Base-by-base conservation (phyloP, 805 yeast genomes). In the Metschnikowia dekortorum region DNA sequence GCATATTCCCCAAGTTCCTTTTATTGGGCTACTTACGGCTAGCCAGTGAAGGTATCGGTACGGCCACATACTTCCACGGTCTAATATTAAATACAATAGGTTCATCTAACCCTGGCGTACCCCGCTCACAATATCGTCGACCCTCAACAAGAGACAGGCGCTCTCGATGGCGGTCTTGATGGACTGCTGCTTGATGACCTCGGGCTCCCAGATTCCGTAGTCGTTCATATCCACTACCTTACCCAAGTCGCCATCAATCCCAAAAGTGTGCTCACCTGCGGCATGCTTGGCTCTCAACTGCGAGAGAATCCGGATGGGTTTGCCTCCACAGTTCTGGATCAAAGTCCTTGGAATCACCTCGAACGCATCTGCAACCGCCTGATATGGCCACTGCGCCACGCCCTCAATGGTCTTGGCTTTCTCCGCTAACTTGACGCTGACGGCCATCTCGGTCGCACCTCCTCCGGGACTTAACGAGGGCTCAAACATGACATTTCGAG, bases 381-480 rank as follows among this genome's bases (percentile, higher is more conserved):
- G 94, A 71, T 94, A 94, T 44, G 99, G 99, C 96, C 96, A 92
- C 73, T 94, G 99, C 52, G 87, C 91, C 51, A 92, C 86, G 54
- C 98, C 99, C 68, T 90, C 97, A 58, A 94, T 81, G 46, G 83
- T 78, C 74, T 90, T 92, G 45, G 98, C 97, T 72, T 82, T 85
- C 66, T 91, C 97, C 14, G 96, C 80, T 53, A 94, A 78, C 57
- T 78, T 82, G 31, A 94, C 97, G 52, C 92, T 79, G 37, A 94
- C 90, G 2, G 98, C 98, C 98, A 94, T 94, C 74, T 94, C 99
- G 30, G 97, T 92, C 47, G 99, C 99, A 61, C 99, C 99, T 53
- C 99, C 99, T 62, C 99, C 99, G 45, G 99, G 99, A 2, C 96
- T 80, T 64, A 94, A 79, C 39, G 91, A 82, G 47, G 99, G 99